Conservation (phyloP, 306 rosid genomes). For the Cucurbita ficifolia region DNA sequence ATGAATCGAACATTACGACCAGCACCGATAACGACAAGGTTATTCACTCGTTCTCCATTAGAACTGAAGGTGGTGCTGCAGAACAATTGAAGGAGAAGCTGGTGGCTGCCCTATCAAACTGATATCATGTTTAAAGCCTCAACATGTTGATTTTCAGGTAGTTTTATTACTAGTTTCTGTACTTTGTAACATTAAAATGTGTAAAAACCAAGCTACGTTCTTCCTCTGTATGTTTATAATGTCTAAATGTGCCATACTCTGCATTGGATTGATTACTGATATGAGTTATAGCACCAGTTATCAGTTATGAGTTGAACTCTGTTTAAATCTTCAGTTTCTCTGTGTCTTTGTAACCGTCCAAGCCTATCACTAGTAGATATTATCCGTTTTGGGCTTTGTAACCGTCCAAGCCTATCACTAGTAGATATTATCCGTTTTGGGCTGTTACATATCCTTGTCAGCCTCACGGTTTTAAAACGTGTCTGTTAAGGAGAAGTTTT, state of each 20-base stretch:
- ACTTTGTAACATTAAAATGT: neutral
- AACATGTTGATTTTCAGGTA: neutral
- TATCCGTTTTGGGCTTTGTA: too few species aligned
- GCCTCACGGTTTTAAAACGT: too few species aligned
- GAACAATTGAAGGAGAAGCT: constrained; percentile 66
- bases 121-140: constrained; percentile 1
- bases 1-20: constrained; percentile 37
- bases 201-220: neutral
- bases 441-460: too few species aligned
- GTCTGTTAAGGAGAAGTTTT: too few species aligned
- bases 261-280: neutral
- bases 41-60: constrained; percentile 59
- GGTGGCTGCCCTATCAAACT: constrained; percentile 44
- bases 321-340: neutral
- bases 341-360: neutral
- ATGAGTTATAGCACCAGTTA: neutral
- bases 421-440: too few species aligned
- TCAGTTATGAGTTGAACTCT: neutral
- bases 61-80: constrained; percentile 52
- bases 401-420: too few species aligned
- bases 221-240: neutral
- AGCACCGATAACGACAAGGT: constrained; percentile 31
- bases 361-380: too few species aligned
- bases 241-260: neutral
- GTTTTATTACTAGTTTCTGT: constrained; percentile 1